Conservation (phyloP, 2,329 filamentous ascomycete genomes). For the Phialocephala sp. region DNA sequence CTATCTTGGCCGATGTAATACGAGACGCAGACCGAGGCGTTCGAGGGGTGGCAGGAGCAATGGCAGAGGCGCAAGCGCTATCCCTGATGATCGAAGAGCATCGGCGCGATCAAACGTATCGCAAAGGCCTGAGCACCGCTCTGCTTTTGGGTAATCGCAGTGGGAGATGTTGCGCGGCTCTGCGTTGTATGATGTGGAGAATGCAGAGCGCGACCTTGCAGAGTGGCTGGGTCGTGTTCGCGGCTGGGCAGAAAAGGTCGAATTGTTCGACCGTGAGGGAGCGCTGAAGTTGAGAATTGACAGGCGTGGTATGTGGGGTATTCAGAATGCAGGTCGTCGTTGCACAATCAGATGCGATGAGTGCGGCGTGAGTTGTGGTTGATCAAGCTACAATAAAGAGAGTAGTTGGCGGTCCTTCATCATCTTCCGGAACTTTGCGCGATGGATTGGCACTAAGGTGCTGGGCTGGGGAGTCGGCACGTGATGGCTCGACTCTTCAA, state of each 20-base stretch:
- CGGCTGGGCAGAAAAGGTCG: conserved; percentile 11
- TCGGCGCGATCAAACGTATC: conserved; percentile 37
- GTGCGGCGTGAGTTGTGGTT: conserved; percentile 11
- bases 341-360: conserved; percentile 1
- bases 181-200: conserved; percentile 31
- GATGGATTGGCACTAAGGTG: not conserved
- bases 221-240: conserved; percentile 31
- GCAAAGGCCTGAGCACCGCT: conserved; percentile 9
- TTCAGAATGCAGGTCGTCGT: conserved; percentile 14
- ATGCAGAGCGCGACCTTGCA: conserved; percentile 41
- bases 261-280: not conserved
- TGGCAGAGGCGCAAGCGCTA: conserved; percentile 40
- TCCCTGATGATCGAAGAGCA: conserved; percentile 33
- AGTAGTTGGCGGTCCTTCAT: conserved; percentile 5
- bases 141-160: conserved; percentile 8
- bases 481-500: not conserved
- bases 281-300: not conserved
- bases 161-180: conserved; percentile 21
- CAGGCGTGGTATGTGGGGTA: not conserved
- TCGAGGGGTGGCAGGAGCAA: conserved; percentile 23
- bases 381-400: not conserved
- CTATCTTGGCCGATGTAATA: conserved; percentile 43
- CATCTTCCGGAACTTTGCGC: conserved; percentile 10
- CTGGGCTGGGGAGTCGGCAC: not conserved
- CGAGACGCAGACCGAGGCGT: conserved; percentile 26